These are phyloP conservation scores for Bryoglossum gracile DNA, from an alignment of 495 filamentous ascomycete genomes.

Conservation along the genomic window DNA sequence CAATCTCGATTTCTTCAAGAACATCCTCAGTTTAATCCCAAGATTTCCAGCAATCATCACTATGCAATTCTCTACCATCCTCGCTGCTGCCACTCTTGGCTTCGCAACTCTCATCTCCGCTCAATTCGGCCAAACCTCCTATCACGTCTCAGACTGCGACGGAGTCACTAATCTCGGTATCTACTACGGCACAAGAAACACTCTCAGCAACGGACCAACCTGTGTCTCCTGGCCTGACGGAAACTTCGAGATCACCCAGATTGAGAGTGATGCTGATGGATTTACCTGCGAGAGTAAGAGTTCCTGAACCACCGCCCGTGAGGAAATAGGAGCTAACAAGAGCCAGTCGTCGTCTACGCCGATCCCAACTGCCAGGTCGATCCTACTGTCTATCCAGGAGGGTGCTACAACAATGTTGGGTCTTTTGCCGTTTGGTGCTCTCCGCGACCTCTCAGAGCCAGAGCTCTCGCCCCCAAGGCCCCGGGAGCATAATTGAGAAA, in stretches of 20 bases:
- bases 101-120: background rate
- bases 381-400: background rate
- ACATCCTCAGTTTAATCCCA: background rate
- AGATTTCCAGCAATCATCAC: background rate
- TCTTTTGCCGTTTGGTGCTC: background rate
- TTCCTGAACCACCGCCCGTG: too few species aligned
- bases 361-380: background rate
- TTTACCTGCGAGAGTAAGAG: background rate
- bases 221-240: background rate
- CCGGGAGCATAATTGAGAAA: too few species aligned
- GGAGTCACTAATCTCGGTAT: background rate
- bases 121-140: background rate
- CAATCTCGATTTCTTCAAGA: background rate
- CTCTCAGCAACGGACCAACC: background rate
- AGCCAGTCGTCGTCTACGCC: background rate
- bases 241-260: background rate
- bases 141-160: background rate
- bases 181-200: background rate
- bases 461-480: too few species aligned
- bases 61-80: background rate
- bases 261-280: background rate
- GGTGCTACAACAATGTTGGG: background rate
- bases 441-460: background rate
- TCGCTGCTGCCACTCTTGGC: background rate
- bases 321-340: too few species aligned